phyloP scores from a whole-genome alignment of 2,329 filamentous ascomycete genomes.

The Fusarium pseudocircinatum region DNA sequence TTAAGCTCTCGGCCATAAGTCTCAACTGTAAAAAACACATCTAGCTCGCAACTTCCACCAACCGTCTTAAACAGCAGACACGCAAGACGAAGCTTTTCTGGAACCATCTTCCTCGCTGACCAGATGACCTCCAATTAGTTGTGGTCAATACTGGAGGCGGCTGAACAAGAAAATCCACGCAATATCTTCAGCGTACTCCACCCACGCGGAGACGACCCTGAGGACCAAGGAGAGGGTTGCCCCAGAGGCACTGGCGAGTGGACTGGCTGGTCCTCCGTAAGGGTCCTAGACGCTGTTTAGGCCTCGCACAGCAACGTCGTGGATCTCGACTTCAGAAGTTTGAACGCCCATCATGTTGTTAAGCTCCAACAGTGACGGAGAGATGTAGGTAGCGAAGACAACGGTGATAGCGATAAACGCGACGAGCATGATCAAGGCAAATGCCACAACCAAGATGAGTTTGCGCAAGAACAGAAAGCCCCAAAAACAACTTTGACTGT shows the following conservation, averaged over 20 bases:
- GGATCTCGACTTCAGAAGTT: neutral
- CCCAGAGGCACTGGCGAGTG: neutral
- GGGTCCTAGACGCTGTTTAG: neutral
- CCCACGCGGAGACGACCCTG: neutral
- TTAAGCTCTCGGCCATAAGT: neutral
- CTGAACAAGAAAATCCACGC: neutral
- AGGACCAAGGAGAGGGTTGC: neutral
- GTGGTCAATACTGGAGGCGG: neutral
- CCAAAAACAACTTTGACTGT: neutral
- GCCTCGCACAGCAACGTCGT: neutral
- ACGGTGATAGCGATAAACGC: neutral
- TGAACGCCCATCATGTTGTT: neutral
- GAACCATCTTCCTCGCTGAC: fast-evolving
- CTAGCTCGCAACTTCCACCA: neutral
- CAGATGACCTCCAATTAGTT: neutral
- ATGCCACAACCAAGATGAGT: neutral
- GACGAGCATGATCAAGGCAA: neutral
- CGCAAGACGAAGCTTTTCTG: fast-evolving
- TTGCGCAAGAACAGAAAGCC: neutral
- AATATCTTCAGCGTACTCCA: neutral
- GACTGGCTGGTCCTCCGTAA: neutral
- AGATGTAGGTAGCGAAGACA: neutral
- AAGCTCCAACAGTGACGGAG: neutral
- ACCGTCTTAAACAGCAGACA: fast-evolving
- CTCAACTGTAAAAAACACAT: neutral